Conservation (phyloP, 1,284 basidiomycete genomes). For the Austroboletus niveus region DNA sequence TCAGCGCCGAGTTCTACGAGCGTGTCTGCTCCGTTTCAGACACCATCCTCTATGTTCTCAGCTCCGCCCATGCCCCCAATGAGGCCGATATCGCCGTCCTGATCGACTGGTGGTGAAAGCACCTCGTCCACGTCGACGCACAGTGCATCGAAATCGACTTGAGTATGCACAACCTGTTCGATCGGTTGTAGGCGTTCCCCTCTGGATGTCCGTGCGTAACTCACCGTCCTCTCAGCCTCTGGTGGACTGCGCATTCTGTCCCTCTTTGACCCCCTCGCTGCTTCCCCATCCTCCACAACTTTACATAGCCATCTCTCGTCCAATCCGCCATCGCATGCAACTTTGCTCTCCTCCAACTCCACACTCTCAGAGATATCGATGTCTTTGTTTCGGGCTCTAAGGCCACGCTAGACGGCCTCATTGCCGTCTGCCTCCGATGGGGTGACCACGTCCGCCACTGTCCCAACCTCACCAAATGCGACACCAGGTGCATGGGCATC, state of each 20-base stretch:
- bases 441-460: constrained; percentile 69
- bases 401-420: constrained; percentile 43
- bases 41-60: constrained; percentile 35
- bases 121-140: constrained; percentile 37
- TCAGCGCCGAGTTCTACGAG: constrained; percentile 42
- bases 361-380: constrained; percentile 4
- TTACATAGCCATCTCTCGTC: constrained; percentile 62
- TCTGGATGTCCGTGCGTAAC: not conserved
- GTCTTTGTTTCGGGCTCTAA: constrained; percentile 11
- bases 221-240: constrained; percentile 36
- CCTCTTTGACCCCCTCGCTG: constrained; percentile 43
- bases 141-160: constrained; percentile 50
- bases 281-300: constrained; percentile 53
- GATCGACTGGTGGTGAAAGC: constrained; percentile 50
- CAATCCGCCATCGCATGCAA: constrained; percentile 50
- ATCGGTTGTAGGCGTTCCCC: constrained; percentile 40
- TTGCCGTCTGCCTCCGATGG: constrained; percentile 65
- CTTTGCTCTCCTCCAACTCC: constrained; percentile 44
- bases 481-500: constrained; percentile 52
- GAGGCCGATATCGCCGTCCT: constrained; percentile 40
- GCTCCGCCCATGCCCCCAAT: constrained; percentile 38
- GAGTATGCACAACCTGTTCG: constrained; percentile 44
- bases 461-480: constrained; percentile 50
- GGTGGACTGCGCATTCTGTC: constrained; percentile 47
- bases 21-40: constrained; percentile 35